Percentiles rank a stretch among this genome's conserved stretches.
These are phyloP conservation scores for Scheffersomyces coipomensis DNA, from an alignment of 805 yeast genomes.

Conservation along the genomic window DNA sequence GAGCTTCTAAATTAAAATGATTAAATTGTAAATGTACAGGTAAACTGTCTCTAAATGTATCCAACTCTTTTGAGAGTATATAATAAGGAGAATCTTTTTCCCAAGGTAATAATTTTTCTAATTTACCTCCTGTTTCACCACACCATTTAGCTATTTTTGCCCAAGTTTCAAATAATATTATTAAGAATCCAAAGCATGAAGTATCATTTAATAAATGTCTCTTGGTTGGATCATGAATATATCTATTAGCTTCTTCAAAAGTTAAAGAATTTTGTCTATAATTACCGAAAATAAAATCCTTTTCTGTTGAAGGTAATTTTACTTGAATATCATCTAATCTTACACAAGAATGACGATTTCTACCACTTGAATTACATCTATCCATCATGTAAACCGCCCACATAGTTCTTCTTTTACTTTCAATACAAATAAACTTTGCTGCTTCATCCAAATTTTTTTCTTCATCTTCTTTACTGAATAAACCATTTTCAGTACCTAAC, in stretches of 20 bases:
- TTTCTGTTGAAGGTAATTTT: slow-evolving; percentile 30
- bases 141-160: slow-evolving; percentile 37
- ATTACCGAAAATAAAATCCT: slow-evolving; percentile 26
- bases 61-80: slow-evolving; percentile 21
- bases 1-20: slow-evolving; percentile 23
- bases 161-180: slow-evolving; percentile 36
- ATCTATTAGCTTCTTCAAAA: slow-evolving; percentile 9
- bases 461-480: slow-evolving; percentile 8
- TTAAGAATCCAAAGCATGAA: slow-evolving; percentile 22
- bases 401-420: slow-evolving; percentile 33
- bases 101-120: slow-evolving; percentile 30
- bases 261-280: slow-evolving; percentile 12
- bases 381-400: slow-evolving; percentile 46
- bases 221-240: slow-evolving; percentile 7
- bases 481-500: slow-evolving; percentile 18
- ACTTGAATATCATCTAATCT: slow-evolving; percentile 30
- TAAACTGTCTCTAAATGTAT: slow-evolving; percentile 17
- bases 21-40: slow-evolving; percentile 22
- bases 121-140: slow-evolving; percentile 29
- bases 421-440: slow-evolving; percentile 19
- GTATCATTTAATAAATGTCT: background rate
- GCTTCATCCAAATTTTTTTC: slow-evolving; percentile 9
- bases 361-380: slow-evolving; percentile 35
- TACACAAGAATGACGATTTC: slow-evolving; percentile 30
- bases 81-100: slow-evolving; percentile 21